These are phyloP conservation scores for Hirsutella minnesotensis DNA, from an alignment of 2,329 filamentous ascomycete genomes.

Conservation along the genomic window DNA sequence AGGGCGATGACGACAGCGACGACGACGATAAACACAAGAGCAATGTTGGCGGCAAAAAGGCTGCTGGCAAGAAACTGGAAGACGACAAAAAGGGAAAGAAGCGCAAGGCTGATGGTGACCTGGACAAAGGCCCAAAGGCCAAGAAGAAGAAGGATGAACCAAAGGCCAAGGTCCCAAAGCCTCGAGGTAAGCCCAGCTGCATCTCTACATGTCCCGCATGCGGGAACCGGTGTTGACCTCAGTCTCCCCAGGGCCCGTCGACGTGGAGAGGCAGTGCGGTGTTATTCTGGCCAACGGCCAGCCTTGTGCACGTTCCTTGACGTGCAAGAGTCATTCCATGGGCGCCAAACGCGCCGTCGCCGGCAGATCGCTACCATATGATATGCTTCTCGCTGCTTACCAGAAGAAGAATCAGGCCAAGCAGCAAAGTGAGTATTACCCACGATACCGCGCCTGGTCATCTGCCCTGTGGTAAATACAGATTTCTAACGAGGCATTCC, in stretches of 20 bases:
- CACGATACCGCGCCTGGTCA: neutral
- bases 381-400: slow-evolving; percentile 79
- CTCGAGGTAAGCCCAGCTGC: slow-evolving; percentile 49
- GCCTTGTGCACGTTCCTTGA: slow-evolving; percentile 77
- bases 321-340: slow-evolving; percentile 94
- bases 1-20: slow-evolving; percentile 36
- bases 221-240: neutral
- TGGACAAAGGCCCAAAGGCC: slow-evolving; percentile 72
- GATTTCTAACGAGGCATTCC: neutral
- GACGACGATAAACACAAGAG: slow-evolving; percentile 30
- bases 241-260: slow-evolving; percentile 54
- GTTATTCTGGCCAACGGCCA: slow-evolving; percentile 76
- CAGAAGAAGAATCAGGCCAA: slow-evolving; percentile 99
- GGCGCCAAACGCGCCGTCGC: slow-evolving; percentile 82
- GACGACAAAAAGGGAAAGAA: slow-evolving; percentile 64
- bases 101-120: slow-evolving; percentile 61
- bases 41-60: slow-evolving; percentile 43
- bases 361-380: slow-evolving; percentile 78
- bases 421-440: slow-evolving; percentile 63
- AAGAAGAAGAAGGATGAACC: slow-evolving; percentile 95
- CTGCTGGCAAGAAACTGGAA: slow-evolving; percentile 55
- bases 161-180: slow-evolving; percentile 71
- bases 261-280: slow-evolving; percentile 89
- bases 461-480: too few species aligned
- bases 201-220: neutral